Evolutionary conservation across 257 asterid species (phyloP).

Genomic region (Ballota nigra): DNA sequence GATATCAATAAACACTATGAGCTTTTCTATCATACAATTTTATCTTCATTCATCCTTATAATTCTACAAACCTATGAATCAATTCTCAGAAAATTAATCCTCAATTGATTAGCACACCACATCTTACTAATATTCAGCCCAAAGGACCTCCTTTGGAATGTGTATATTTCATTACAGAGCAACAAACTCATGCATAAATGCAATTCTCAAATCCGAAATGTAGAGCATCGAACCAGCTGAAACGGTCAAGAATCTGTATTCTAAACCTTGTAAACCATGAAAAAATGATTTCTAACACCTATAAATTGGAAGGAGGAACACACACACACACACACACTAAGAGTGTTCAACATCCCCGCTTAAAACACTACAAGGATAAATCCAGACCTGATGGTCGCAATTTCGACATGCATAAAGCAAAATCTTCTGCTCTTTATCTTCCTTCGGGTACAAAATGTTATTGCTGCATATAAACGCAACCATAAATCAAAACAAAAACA

Average conservation of each 20-base stretch:
- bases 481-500: neutral
- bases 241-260: neutral
- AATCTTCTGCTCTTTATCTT: constrained; percentile 75
- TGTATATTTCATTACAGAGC: neutral
- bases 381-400: constrained; percentile 80
- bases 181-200: neutral
- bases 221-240: neutral
- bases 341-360: neutral
- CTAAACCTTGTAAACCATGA: neutral
- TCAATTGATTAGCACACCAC: neutral
- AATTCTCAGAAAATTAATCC: neutral
- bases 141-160: neutral
- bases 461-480: constrained; percentile 39
- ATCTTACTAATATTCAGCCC: neutral
- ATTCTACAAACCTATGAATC: neutral
- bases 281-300: constrained; percentile 8
- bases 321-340: neutral
- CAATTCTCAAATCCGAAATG: neutral
- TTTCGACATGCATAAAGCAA: constrained; percentile 89
- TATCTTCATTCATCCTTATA: no score
- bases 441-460: constrained; percentile 78
- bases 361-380: neutral
- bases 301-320: neutral
- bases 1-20: no score
- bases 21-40: no score